These are phyloP conservation scores for Schizosaccharomyces versatilis DNA, from an alignment of 1,139 yeast genomes.

Conservation along the genomic window DNA sequence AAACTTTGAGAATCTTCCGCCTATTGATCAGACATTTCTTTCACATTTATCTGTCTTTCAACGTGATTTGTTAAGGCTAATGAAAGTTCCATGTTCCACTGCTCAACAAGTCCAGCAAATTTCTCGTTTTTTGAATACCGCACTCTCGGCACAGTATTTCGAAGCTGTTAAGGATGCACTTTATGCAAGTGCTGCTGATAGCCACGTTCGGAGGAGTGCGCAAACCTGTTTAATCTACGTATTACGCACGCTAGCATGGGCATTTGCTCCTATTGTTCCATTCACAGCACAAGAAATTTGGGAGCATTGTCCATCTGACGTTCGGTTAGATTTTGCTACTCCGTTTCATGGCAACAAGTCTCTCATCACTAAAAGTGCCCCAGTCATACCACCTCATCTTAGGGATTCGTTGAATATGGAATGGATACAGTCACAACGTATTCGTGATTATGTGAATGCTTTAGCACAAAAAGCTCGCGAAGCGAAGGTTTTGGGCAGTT, in stretches of 20 bases:
- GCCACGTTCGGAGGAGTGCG: slow-evolving; percentile 36
- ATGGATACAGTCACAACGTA: slow-evolving; percentile 24
- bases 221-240: slow-evolving; percentile 39
- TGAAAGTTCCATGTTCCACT: slow-evolving; percentile 40
- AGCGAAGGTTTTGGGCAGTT: slow-evolving; percentile 39
- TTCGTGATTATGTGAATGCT: slow-evolving; percentile 16
- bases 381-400: slow-evolving; percentile 19
- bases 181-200: slow-evolving; percentile 38
- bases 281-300: slow-evolving; percentile 71
- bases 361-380: slow-evolving; percentile 23
- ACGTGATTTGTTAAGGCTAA: slow-evolving; percentile 20
- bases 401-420: slow-evolving; percentile 21
- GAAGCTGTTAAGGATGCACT: slow-evolving; percentile 69
- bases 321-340: slow-evolving; percentile 16
- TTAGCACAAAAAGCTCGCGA: slow-evolving; percentile 18
- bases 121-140: slow-evolving; percentile 39
- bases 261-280: slow-evolving; percentile 68
- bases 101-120: slow-evolving; percentile 28
- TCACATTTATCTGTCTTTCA: slow-evolving; percentile 33
- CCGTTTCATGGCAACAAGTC: slow-evolving; percentile 19
- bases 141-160: slow-evolving; percentile 64
- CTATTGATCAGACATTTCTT: slow-evolving; percentile 46
- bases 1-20: slow-evolving; percentile 17
- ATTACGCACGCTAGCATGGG: slow-evolving; percentile 36
- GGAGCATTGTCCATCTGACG: slow-evolving; percentile 28